Percentiles rank a stretch among this genome's conserved stretches.
These are phyloP conservation scores for Ulota crispa DNA, from an alignment of 225 moss, liverwort and hornwort species.

Conservation along the genomic window DNA sequence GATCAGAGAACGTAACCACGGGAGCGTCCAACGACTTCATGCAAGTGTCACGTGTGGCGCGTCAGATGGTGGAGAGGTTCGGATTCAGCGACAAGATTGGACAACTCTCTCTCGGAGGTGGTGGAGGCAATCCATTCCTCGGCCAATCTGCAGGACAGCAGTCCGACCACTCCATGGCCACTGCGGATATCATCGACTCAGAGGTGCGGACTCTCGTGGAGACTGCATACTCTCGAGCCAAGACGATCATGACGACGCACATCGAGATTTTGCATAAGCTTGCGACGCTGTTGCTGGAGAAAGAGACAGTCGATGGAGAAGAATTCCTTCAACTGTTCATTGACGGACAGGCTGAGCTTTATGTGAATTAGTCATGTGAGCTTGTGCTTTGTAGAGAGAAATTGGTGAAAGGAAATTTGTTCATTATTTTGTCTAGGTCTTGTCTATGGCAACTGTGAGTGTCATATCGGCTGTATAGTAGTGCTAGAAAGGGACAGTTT, in stretches of 20 bases:
- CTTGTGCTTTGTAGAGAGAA: conserved; percentile 26
- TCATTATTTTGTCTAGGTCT: conserved; percentile 12
- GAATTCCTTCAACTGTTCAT: conserved; percentile 33
- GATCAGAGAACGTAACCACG: conserved; percentile 24
- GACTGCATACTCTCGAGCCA: conserved; percentile 19
- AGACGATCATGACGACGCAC: conserved; percentile 31
- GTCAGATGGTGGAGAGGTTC: conserved; percentile 35
- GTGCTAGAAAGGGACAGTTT: background rate
- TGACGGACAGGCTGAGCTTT: conserved; percentile 31
- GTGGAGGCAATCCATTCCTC: conserved; percentile 21
- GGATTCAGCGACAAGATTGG: conserved; percentile 34
- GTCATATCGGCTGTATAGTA: conserved; percentile 27
- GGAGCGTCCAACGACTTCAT: conserved; percentile 33
- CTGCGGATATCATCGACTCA: conserved; percentile 25
- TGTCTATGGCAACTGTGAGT: conserved; percentile 7
- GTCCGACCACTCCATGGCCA: conserved; percentile 33
- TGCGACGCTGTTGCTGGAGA: conserved; percentile 27
- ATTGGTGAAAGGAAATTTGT: conserved; percentile 3
- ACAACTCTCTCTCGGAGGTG: conserved; percentile 22
- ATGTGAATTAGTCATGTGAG: conserved; percentile 22
- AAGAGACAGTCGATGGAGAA: conserved; percentile 27
- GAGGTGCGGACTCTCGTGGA: conserved; percentile 28
- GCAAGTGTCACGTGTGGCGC: conserved; percentile 33
- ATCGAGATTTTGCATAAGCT: conserved; percentile 31
- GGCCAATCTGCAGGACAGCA: conserved; percentile 33